Conservation (phyloP, 139 green algal species). For the Micromonas pusilla region DNA sequence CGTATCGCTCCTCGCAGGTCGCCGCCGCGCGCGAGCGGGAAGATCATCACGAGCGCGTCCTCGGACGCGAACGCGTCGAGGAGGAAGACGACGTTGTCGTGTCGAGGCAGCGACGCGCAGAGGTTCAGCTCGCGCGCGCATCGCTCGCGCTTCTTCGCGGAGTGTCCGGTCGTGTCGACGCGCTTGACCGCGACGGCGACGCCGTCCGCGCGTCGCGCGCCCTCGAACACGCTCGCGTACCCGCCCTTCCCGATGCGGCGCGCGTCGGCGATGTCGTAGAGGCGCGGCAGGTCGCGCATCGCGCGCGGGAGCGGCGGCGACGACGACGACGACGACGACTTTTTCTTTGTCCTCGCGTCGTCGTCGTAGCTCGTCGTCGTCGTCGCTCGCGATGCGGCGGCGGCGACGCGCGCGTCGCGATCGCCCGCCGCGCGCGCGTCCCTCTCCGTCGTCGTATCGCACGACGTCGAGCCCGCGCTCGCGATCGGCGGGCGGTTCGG, state of each 20-base stretch:
- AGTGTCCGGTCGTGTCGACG: slow-evolving; percentile 22
- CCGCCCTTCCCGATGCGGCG: slow-evolving; percentile 11
- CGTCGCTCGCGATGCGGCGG: too few relatives aligned
- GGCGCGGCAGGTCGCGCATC: neutral
- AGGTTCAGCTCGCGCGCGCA: slow-evolving; percentile 32
- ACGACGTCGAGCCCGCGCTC: too few relatives aligned
- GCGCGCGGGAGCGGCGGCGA: too few relatives aligned
- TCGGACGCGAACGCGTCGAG: slow-evolving; percentile 31
- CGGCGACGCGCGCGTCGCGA: too few relatives aligned
- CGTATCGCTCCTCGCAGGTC: slow-evolving; percentile 25
- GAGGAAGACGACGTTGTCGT: slow-evolving; percentile 29
- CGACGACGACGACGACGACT: too few relatives aligned
- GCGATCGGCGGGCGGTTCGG: too few relatives aligned
- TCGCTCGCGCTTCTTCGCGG: slow-evolving; percentile 11
- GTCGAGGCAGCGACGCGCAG: slow-evolving; percentile 9
- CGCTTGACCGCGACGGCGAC: slow-evolving; percentile 22
- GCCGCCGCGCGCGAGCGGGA: slow-evolving; percentile 23
- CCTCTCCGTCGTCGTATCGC: too few relatives aligned
- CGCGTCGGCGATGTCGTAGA: slow-evolving; percentile 25
- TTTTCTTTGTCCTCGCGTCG: too few relatives aligned
- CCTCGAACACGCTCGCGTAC: slow-evolving; percentile 22
- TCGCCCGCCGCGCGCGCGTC: too few relatives aligned
- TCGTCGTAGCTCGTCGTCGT: too few relatives aligned
- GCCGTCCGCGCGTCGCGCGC: neutral
- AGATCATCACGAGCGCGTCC: slow-evolving; percentile 31